Evolutionary conservation across 306 rosid species (phyloP).

Genomic region (Lagenaria siceraria): DNA sequence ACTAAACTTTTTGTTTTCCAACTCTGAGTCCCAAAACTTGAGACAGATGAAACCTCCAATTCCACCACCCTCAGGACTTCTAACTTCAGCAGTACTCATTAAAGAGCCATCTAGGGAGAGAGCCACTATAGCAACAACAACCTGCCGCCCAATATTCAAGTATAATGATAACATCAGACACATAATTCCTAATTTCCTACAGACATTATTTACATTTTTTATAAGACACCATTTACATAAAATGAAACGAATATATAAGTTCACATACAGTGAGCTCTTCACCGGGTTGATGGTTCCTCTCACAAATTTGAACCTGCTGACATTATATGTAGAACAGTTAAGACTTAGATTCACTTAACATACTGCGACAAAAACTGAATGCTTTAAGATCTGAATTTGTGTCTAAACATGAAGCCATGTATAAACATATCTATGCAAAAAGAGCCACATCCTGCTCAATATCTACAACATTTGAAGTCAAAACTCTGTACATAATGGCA

Average conservation of each 20-base stretch:
- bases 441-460: background rate
- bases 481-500: background rate
- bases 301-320: slow-evolving; percentile 83
- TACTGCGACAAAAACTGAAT: background rate
- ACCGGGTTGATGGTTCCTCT: slow-evolving; percentile 92
- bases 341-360: background rate
- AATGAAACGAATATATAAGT: background rate
- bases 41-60: slow-evolving; percentile 75
- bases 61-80: slow-evolving; percentile 73
- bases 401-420: background rate
- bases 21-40: slow-evolving; percentile 71
- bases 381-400: background rate
- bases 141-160: slow-evolving; percentile 33
- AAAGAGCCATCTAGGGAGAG: slow-evolving; percentile 69
- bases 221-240: background rate
- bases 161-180: background rate
- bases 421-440: background rate
- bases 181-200: background rate
- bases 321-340: background rate
- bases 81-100: slow-evolving; percentile 84
- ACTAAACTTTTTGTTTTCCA: slow-evolving; percentile 47
- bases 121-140: slow-evolving; percentile 49
- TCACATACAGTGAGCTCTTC: slow-evolving; percentile 80
- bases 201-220: background rate
- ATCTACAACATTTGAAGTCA: background rate